Percentiles rank a stretch among this genome's conserved stretches.
Conservation (phyloP, 2,329 filamentous ascomycete species). For the Fusarium scirpi region DNA sequence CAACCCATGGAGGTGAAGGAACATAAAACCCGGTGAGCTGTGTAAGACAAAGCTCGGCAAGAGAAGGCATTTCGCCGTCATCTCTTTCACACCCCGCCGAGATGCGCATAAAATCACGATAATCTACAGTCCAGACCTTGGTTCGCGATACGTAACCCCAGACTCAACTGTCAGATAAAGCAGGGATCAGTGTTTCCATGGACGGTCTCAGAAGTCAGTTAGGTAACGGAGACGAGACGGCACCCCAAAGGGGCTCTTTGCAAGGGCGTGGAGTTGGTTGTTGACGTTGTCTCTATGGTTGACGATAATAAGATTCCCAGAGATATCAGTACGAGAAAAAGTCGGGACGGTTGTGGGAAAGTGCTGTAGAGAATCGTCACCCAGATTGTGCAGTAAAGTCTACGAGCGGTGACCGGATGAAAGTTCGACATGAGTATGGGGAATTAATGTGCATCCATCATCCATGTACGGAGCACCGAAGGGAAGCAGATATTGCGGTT, state of each 20-base stretch:
- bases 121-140: constrained; percentile 20
- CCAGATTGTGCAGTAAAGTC: constrained; percentile 22
- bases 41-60: constrained; percentile 32
- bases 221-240: constrained; percentile 21
- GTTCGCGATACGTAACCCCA: constrained; percentile 21
- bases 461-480: constrained; percentile 12
- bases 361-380: constrained; percentile 16
- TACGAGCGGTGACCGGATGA: constrained; percentile 39
- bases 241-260: neutral
- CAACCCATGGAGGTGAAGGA: constrained; percentile 28
- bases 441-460: constrained; percentile 6
- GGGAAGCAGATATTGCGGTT: constrained; percentile 19
- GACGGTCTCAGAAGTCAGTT: constrained; percentile 32
- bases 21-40: constrained; percentile 18
- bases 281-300: constrained; percentile 5
- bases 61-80: constrained; percentile 23
- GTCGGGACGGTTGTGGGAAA: constrained; percentile 34
- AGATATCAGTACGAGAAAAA: constrained; percentile 44
- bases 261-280: neutral
- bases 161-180: constrained; percentile 23
- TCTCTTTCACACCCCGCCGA: constrained; percentile 5
- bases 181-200: constrained; percentile 20
- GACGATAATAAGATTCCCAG: neutral
- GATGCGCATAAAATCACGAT: constrained; percentile 28
- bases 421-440: constrained; percentile 21